phyloP scores from a whole-genome alignment of 768 basidiomycete species.

The Lepiota venenata region DNA sequence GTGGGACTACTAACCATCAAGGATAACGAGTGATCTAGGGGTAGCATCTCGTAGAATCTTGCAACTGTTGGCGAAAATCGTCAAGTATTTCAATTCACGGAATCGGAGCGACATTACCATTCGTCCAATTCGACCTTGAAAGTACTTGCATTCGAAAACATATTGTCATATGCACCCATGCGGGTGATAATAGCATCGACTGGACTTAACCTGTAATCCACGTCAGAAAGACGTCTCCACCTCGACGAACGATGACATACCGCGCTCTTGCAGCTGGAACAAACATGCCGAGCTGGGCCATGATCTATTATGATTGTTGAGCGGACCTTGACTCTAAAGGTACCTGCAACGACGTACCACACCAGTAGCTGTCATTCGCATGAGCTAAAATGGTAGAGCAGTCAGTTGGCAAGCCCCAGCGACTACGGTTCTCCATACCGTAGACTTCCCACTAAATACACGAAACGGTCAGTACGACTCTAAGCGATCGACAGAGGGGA shows the following conservation, averaged over 20 bases:
- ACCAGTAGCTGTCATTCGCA: slow-evolving; percentile 96
- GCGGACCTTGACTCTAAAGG: not conserved
- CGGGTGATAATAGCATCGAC: slow-evolving; percentile 92
- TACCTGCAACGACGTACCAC: slow-evolving; percentile 48
- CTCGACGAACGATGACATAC: slow-evolving; percentile 32
- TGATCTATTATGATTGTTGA: slow-evolving; percentile 46
- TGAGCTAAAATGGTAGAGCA: slow-evolving; percentile 41
- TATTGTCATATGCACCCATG: slow-evolving; percentile 99
- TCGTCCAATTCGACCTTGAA: slow-evolving; percentile 99
- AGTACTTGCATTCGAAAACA: slow-evolving; percentile 92
- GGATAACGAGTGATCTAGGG: slow-evolving; percentile 88
- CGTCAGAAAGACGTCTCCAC: slow-evolving; percentile 5
- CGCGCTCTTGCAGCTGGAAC: slow-evolving; percentile 84
- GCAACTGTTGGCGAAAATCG: slow-evolving; percentile 46
- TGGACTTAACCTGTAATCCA: slow-evolving; percentile 63
- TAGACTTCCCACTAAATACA: slow-evolving; percentile 32
- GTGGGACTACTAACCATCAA: slow-evolving; percentile 71
- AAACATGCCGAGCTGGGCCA: slow-evolving; percentile 95
- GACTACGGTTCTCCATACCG: slow-evolving; percentile 21
- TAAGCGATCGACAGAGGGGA: not conserved
- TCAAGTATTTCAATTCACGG: not conserved
- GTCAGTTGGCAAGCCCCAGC: not conserved
- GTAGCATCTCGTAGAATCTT: slow-evolving; percentile 94
- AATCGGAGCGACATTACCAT: slow-evolving; percentile 50
- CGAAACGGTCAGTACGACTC: not conserved